These are phyloP conservation scores for Phoma herbarum DNA, from an alignment of 2,329 filamentous ascomycete species.

Conservation along the genomic window DNA sequence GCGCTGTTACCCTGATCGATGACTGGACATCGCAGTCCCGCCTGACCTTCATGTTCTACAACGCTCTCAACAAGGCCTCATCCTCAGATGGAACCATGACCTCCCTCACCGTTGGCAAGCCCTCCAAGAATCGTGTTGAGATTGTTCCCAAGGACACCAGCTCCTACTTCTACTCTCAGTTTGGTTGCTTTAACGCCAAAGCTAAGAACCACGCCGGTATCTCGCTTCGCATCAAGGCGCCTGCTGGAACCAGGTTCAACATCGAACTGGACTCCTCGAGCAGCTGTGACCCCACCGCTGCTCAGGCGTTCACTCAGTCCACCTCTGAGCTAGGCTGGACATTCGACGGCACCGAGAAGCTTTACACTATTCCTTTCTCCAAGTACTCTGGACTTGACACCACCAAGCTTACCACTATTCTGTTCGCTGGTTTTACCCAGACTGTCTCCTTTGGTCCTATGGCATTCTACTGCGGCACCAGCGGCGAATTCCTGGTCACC, in stretches of 20 bases:
- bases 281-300: slow-evolving; percentile 54
- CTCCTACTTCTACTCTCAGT: slow-evolving; percentile 68
- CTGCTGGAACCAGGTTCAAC: slow-evolving; percentile 60
- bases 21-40: slow-evolving; percentile 70
- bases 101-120: slow-evolving; percentile 62
- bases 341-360: slow-evolving; percentile 67
- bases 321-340: slow-evolving; percentile 65
- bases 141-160: slow-evolving; percentile 59
- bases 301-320: slow-evolving; percentile 52
- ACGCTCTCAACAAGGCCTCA: slow-evolving; percentile 63
- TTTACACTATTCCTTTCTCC: slow-evolving; percentile 67
- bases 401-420: slow-evolving; percentile 62
- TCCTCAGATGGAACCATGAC: slow-evolving; percentile 67
- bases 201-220: slow-evolving; percentile 62
- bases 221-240: slow-evolving; percentile 64
- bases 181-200: slow-evolving; percentile 63
- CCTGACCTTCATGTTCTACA: slow-evolving; percentile 68
- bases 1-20: slow-evolving; percentile 61
- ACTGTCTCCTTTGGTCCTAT: slow-evolving; percentile 65
- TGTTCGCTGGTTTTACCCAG: slow-evolving; percentile 59
- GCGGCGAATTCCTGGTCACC: slow-evolving; percentile 61
- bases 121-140: slow-evolving; percentile 58
- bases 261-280: slow-evolving; percentile 61
- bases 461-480: slow-evolving; percentile 66
- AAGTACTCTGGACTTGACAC: slow-evolving; percentile 62